Base-by-base conservation (phyloP, 768 basidiomycete genomes). In the Chiua virens region DNA sequence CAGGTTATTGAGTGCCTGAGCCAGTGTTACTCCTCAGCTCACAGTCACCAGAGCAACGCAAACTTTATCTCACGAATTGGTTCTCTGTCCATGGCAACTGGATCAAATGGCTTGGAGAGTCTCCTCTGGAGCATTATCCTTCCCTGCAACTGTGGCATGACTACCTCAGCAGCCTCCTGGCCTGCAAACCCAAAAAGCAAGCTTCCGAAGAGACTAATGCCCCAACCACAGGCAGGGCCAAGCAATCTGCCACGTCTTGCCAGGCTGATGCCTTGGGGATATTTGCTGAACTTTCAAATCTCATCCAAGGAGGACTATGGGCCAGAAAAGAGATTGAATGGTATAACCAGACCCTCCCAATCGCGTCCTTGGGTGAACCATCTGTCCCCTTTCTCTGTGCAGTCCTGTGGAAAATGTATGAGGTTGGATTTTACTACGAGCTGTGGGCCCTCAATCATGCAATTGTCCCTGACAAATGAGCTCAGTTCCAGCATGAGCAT, bases 361-460 rank as follows among this genome's bases (percentile, higher is more conserved):
- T 30, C 28, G 9, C 11, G 5, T 30, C 28, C 28, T 30, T 30
- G 28, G 3, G 28, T 11, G 11, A 25, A 20, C 54, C 45, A 14
- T 41, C 54, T 25, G 6, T 43, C 5, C 41, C 34, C 23, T 30
- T 55, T 2, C 15, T 38, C 3, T 11, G n/a, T n/a, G 32, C 35
- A 20, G 52, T 65, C 17, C 36, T 61, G 1, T 66, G 61, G 65
- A 56, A 63, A 28, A 23, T 64, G 0, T 49, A 52, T 8, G 55
- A 66, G 34, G 47, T 57, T 7, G 57, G 59, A 23, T 66, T 66
- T 32, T 6, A 25, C 3, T 59, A 57, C 21, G 55, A 66, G 28
- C 49, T 65, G 3, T 15, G 46, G 21, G 53, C 54, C 3, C 53
- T 66, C 0, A 58, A 64, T 22, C 15, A 13, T 7, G 15, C 39